These are phyloP conservation scores for Aegilops bicornis DNA, from an alignment of 176 grass and related monocot species.

Conservation along the genomic window DNA sequence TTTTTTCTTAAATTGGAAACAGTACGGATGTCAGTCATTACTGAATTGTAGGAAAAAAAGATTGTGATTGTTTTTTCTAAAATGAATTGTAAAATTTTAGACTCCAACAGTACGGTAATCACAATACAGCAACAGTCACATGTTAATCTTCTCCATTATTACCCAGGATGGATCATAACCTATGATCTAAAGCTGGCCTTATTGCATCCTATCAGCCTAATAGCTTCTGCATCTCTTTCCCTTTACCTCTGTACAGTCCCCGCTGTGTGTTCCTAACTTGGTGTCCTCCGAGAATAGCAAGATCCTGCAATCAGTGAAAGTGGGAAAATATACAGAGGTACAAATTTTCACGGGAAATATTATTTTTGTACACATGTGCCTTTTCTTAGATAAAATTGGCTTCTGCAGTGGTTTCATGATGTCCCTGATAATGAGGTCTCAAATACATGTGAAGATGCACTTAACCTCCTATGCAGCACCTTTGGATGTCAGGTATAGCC, in stretches of 20 bases:
- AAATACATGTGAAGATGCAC: conserved; percentile 85
- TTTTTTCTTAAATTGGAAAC: background rate
- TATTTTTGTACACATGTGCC: conserved; percentile 5
- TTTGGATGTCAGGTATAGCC: conserved; percentile 73
- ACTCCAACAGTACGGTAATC: background rate
- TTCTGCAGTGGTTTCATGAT: conserved; percentile 98
- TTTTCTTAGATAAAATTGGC: conserved; percentile 21
- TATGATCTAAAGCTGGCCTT: background rate
- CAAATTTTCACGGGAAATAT: background rate
- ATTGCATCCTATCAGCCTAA: background rate
- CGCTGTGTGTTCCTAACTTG: conserved; percentile 82
- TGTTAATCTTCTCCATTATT: background rate
- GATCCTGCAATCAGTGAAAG: conserved; percentile 67
- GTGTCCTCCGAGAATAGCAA: conserved; percentile 55
- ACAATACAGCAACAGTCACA: background rate
- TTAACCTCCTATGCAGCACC: conserved; percentile 60
- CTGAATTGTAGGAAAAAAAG: background rate
- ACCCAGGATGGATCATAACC: background rate
- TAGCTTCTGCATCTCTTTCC: conserved; percentile 1
- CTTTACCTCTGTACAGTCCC: conserved; percentile 50
- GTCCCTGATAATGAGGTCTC: conserved; percentile 76
- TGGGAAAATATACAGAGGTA: conserved; percentile 97
- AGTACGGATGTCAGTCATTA: background rate
- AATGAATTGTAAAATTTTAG: background rate
- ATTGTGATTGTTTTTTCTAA: background rate